Percentiles rank a stretch among this genome's conserved stretches.
phyloP scores from a whole-genome alignment of 1,284 basidiomycete genomes.

The Sphaerobolus stellatus region DNA sequence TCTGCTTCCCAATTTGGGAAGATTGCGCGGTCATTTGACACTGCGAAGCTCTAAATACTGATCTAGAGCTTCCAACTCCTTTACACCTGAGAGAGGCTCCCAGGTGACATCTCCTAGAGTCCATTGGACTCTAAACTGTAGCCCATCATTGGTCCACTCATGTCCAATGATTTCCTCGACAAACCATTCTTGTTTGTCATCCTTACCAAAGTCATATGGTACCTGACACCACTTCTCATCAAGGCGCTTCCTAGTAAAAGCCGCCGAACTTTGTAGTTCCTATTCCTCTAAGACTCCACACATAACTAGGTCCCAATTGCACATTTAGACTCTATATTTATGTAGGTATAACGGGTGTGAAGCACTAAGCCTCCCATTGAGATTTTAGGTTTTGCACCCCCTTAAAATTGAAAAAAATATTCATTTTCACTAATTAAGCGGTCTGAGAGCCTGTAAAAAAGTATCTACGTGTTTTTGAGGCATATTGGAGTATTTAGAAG shows the following conservation, averaged over 20 bases:
- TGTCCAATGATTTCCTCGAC: too few relatives aligned
- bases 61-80: too few relatives aligned
- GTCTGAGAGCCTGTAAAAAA: not conserved
- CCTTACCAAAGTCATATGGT: too few relatives aligned
- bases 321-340: not conserved
- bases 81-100: too few relatives aligned
- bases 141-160: too few relatives aligned
- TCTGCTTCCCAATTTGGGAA: too few relatives aligned
- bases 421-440: not conserved
- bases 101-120: too few relatives aligned
- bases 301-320: not conserved
- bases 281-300: not conserved
- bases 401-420: not conserved
- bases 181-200: too few relatives aligned
- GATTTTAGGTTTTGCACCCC: not conserved
- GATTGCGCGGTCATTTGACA: too few relatives aligned
- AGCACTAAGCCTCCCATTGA: not conserved
- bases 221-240: not conserved
- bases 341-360: not conserved
- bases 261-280: not conserved
- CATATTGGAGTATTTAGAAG: not conserved
- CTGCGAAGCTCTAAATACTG: too few relatives aligned
- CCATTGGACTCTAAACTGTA: too few relatives aligned
- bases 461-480: not conserved
- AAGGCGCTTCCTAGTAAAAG: not conserved